A percentile compares a stretch with the other conserved stretches of the same genome.
These are phyloP conservation scores for Bacidia rubella DNA, from an alignment of 495 filamentous ascomycete species.

Conservation along the genomic window DNA sequence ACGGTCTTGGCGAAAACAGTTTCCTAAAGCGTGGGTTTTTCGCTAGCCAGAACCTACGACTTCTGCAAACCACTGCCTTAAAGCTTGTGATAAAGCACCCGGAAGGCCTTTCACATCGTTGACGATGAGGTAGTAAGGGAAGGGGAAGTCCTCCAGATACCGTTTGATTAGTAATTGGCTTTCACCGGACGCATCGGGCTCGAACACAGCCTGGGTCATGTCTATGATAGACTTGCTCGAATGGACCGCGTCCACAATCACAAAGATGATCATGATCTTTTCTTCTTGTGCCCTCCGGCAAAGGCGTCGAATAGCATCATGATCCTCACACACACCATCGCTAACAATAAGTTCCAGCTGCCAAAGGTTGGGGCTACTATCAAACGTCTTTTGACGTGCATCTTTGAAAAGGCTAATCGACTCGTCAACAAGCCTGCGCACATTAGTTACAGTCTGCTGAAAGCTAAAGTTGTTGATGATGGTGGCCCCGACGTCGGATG, in stretches of 20 bases:
- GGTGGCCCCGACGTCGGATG: constrained; percentile 64
- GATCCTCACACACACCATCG: constrained; percentile 84
- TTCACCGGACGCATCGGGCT: constrained; percentile 43
- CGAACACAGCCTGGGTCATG: constrained; percentile 67
- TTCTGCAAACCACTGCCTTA: constrained; percentile 96
- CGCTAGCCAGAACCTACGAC: constrained; percentile 45
- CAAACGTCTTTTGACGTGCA: constrained; percentile 45
- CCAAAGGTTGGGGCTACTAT: constrained; percentile 74
- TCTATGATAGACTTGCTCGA: constrained; percentile 59
- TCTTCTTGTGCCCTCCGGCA: constrained; percentile 81
- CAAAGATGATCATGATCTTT: constrained; percentile 93
- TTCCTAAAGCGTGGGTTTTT: not conserved
- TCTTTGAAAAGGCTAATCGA: constrained; percentile 72
- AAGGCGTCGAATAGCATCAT: constrained; percentile 66
- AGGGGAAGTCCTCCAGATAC: constrained; percentile 92
- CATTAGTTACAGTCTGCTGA: constrained; percentile 69
- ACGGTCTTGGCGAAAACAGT: no score
- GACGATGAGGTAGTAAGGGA: constrained; percentile 89
- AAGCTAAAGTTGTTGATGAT: constrained; percentile 81
- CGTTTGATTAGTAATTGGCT: constrained; percentile 64
- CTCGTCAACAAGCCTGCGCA: constrained; percentile 58
- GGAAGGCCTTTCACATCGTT: constrained; percentile 84
- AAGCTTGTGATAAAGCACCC: constrained; percentile 66
- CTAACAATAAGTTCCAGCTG: constrained; percentile 86
- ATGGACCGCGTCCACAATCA: constrained; percentile 75